Evolutionary conservation across 2,329 filamentous ascomycete genomes (phyloP), one percentile per base, ranked within the genome.

Genomic region (Alternaria rosae): DNA sequence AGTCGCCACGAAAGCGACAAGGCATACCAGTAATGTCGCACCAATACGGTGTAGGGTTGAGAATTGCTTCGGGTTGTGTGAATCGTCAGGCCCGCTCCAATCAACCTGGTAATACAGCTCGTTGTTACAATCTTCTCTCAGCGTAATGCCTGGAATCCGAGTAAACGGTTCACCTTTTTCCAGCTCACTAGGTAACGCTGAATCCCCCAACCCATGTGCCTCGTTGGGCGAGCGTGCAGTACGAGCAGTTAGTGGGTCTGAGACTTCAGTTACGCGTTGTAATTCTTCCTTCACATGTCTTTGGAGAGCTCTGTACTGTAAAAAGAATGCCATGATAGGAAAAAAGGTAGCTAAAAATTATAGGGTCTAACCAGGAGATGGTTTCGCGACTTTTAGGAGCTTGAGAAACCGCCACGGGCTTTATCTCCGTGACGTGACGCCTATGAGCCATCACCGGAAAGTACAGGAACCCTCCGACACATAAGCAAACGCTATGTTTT

Each of bases 1-100:
- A 4, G 82, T 82, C 0, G 87, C 84, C 0, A 85, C 80, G 26
- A 85, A 82, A 0, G 80, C 85, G 28, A 89, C 54, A 20, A 58
- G 47, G 13, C 48, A 84, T 41, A 62, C 53, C 21, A 60, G 58
- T 23, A 60, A 30, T 26, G 58, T 60, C 20, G 53, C 58, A 20
- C 45, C 45, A 13, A 57, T 38, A 51, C 53, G 58, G n/a, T 60
- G 53, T 15, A 57, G 41, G 12, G 53, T 57, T 44, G 58, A 52
- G 44, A 47, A 60, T 17, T 60, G 47, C 58, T 60, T 57, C 1
- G 58, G 58, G 38, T 57, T 60, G 15, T 44, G 35, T 15, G 44
- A 35, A n/a, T 57, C 57, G 28, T 57, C 21, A 5, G 52, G 44
- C n/a, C 52, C 44, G 17, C 26, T 47, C 57, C 57, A 60, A 20